Evolutionary conservation across 768 basidiomycete genomes (phyloP).

Genomic region (Boletales sp.): DNA sequence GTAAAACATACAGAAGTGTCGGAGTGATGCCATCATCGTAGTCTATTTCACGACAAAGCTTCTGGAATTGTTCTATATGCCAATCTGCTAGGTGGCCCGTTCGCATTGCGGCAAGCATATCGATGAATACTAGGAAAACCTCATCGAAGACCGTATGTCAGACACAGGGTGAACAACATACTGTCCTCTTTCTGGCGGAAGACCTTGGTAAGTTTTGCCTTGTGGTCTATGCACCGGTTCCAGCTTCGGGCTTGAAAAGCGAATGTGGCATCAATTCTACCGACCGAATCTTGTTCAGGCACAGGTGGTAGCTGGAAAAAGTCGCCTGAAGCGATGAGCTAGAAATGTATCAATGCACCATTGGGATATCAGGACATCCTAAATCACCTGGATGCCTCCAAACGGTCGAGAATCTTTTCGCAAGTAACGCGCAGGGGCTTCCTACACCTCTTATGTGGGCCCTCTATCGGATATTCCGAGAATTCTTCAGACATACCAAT

Average conservation of each 20-base stretch:
- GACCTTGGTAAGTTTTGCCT: slow-evolving; percentile 53
- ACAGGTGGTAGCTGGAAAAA: slow-evolving; percentile 83
- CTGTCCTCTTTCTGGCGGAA: slow-evolving; percentile 69
- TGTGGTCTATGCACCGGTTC: slow-evolving; percentile 48
- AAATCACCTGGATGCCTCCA: slow-evolving; percentile 60
- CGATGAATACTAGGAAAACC: slow-evolving; percentile 64
- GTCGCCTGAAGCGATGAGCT: slow-evolving; percentile 74
- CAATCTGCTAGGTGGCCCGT: slow-evolving; percentile 66
- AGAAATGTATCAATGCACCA: slow-evolving; percentile 8
- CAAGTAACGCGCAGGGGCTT: slow-evolving; percentile 40
- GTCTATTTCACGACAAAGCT: slow-evolving; percentile 56
- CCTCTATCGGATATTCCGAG: slow-evolving; percentile 20
- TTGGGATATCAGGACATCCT: not conserved
- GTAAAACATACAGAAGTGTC: slow-evolving; percentile 73
- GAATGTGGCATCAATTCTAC: slow-evolving; percentile 50
- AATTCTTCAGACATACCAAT: slow-evolving; percentile 43
- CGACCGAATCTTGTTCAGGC: slow-evolving; percentile 43
- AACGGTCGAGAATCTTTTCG: slow-evolving; percentile 47
- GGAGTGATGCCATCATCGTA: slow-evolving; percentile 83
- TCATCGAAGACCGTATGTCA: not conserved
- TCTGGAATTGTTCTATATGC: slow-evolving; percentile 68
- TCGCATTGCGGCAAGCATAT: slow-evolving; percentile 98
- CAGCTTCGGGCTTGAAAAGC: slow-evolving; percentile 67
- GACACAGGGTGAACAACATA: slow-evolving; percentile 13
- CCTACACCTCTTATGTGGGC: slow-evolving; percentile 15